Conservation (phyloP, 192 early-diverging fungal species). For the Gigaspora rosea region DNA sequence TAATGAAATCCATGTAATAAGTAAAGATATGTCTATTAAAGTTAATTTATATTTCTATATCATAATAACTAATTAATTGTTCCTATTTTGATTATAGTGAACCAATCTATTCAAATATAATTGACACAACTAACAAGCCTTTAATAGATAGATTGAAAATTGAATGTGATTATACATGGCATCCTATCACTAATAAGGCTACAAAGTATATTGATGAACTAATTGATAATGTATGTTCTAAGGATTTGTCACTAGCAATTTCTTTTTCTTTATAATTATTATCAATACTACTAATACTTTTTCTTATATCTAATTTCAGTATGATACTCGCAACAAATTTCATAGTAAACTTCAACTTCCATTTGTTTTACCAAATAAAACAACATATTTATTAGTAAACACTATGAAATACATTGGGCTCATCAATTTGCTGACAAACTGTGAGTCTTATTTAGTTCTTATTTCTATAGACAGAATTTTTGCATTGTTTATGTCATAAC, state of each 20-base stretch:
- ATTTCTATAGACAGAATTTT: slow-evolving; percentile 4
- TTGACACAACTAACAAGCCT: slow-evolving; percentile 13
- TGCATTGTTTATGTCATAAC: slow-evolving; percentile 19
- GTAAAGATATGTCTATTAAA: slow-evolving; percentile 17
- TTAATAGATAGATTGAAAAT: slow-evolving; percentile 19
- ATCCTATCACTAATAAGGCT: not conserved
- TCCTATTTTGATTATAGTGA: slow-evolving; percentile 5
- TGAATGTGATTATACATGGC: not conserved
- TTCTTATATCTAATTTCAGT: no score
- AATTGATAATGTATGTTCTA: slow-evolving; percentile 14
- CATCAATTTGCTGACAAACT: slow-evolving; percentile 27
- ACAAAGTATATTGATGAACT: slow-evolving; percentile 27
- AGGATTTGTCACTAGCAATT: not conserved
- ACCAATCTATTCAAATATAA: slow-evolving; percentile 29
- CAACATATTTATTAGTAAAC: slow-evolving; percentile 25
- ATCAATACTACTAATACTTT: not conserved
- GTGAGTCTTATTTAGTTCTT: slow-evolving; percentile 8
- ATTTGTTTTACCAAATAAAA: slow-evolving; percentile 14
- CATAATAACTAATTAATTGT: not conserved
- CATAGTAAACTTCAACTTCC: not conserved
- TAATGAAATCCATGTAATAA: slow-evolving; percentile 13
- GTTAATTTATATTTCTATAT: slow-evolving; percentile 15
- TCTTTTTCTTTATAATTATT: not conserved
- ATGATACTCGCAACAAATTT: not conserved
- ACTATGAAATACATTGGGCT: slow-evolving; percentile 24